These are phyloP conservation scores for Aspergillus intermedius DNA, from an alignment of 2,329 filamentous ascomycete genomes.

Conservation along the genomic window DNA sequence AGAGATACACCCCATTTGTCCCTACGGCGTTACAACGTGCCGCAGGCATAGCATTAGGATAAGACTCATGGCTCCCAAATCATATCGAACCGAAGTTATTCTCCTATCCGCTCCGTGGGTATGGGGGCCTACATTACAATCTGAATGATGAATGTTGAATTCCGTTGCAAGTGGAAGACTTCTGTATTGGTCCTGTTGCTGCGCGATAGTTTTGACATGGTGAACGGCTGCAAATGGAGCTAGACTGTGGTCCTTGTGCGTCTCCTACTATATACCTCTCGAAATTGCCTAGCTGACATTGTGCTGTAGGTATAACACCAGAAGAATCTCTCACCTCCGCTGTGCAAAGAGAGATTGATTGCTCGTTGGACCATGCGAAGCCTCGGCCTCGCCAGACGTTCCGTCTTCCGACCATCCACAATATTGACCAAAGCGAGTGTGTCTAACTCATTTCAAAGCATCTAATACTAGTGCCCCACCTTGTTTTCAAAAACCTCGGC, in stretches of 20 bases:
- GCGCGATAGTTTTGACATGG: constrained; percentile 24
- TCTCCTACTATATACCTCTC: background rate
- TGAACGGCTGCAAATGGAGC: constrained; percentile 15
- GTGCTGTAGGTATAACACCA: constrained; percentile 12
- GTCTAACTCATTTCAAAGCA: constrained; percentile 18
- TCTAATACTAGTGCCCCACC: constrained; percentile 16
- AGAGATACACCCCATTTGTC: constrained; percentile 18
- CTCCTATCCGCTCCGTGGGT: constrained; percentile 19
- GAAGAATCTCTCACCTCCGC: constrained; percentile 18
- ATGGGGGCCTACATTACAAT: constrained; percentile 24
- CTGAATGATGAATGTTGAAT: constrained; percentile 11
- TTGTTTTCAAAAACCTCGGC: constrained; percentile 10
- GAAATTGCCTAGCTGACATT: constrained; percentile 2
- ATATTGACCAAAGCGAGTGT: constrained; percentile 18
- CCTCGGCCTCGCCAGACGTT: constrained; percentile 21
- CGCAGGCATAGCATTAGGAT: constrained; percentile 14
- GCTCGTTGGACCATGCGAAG: constrained; percentile 16
- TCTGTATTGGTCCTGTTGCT: constrained; percentile 22
- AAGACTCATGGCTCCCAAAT: constrained; percentile 16
- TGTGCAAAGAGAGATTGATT: constrained; percentile 19
- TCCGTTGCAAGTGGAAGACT: constrained; percentile 13
- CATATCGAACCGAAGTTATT: constrained; percentile 20
- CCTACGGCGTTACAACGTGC: constrained; percentile 17
- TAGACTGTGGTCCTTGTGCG: constrained; percentile 23
- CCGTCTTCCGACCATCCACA: constrained; percentile 18